These are phyloP conservation scores for Fusarium setosum DNA, from an alignment of 2,329 filamentous ascomycete species.

Conservation along the genomic window DNA sequence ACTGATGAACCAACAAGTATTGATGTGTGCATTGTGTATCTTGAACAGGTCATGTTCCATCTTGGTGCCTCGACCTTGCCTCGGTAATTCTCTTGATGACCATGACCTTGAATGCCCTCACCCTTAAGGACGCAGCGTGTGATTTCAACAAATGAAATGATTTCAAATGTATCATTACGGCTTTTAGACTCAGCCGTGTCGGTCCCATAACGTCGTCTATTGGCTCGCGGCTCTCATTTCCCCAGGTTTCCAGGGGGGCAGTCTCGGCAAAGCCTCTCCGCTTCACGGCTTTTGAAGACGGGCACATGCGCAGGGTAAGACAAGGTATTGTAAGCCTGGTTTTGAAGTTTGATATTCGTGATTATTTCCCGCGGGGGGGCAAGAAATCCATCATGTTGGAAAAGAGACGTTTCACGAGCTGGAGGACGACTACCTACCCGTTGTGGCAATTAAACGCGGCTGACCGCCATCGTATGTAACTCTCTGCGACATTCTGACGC, in stretches of 20 bases:
- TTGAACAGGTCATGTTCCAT: too few species aligned
- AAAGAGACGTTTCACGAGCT: too few species aligned
- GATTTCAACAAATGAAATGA: slow-evolving; percentile 1
- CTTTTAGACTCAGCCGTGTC: background rate
- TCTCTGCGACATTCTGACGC: too few species aligned
- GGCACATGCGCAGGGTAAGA: background rate
- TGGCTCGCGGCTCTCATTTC: slow-evolving; percentile 4
- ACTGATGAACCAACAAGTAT: too few species aligned
- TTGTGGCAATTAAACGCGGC: too few species aligned
- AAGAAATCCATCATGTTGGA: too few species aligned
- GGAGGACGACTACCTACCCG: too few species aligned
- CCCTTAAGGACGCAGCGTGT: background rate
- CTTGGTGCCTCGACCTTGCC: too few species aligned
- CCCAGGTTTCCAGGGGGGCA: background rate
- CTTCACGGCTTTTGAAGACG: background rate
- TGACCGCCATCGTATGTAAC: too few species aligned
- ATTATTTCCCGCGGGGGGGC: background rate
- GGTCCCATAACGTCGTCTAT: background rate
- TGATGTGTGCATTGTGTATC: too few species aligned
- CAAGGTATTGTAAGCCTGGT: background rate
- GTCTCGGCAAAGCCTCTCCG: background rate
- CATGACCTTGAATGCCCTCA: too few species aligned
- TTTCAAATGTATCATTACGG: background rate
- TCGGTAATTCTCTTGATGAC: too few species aligned
- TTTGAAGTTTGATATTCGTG: background rate